These are phyloP conservation scores for Nemophila menziesii DNA, from an alignment of 257 asterid genomes.

Conservation along the genomic window DNA sequence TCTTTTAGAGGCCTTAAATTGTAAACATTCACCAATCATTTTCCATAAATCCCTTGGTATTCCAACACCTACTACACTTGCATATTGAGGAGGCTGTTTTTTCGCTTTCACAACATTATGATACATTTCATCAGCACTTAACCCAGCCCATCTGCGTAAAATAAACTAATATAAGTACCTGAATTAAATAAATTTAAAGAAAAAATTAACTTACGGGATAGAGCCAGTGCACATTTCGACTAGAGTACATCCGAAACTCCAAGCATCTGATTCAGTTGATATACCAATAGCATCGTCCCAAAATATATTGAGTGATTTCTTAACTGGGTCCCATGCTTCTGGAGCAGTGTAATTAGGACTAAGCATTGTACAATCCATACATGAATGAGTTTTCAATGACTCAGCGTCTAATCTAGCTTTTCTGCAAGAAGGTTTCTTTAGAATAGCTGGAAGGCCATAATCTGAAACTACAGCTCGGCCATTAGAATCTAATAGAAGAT, in stretches of 20 bases:
- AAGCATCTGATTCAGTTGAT: conserved; percentile 92
- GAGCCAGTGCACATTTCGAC: conserved; percentile 99
- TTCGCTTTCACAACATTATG: conserved; percentile 76
- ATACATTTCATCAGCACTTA: conserved; percentile 81
- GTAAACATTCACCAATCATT: conserved; percentile 99
- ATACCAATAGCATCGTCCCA: conserved; percentile 99
- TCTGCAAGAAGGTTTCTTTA: conserved; percentile 73
- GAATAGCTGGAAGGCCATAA: conserved; percentile 91
- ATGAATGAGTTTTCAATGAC: conserved; percentile 75
- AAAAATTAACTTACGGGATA: conserved; percentile 69
- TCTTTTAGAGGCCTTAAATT: conserved; percentile 72
- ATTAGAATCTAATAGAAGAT: conserved; percentile 81
- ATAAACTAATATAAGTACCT: conserved; percentile 10
- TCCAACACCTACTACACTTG: conserved; percentile 95
- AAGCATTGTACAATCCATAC: conserved; percentile 99
- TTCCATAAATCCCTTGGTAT: conserved; percentile 97
- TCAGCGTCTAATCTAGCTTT: conserved; percentile 73
- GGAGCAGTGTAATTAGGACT: conserved; percentile 96
- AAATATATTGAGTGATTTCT: conserved; percentile 80
- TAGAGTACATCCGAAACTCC: conserved; percentile 99
- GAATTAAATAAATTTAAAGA: conserved; percentile 11
- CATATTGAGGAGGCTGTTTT: conserved; percentile 91
- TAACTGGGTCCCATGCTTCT: conserved; percentile 98
- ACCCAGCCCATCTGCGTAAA: conserved; percentile 82
- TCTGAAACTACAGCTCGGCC: conserved; percentile 96